phyloP scores from a whole-genome alignment of 331 rosid genomes.

The Malus hybrid region DNA sequence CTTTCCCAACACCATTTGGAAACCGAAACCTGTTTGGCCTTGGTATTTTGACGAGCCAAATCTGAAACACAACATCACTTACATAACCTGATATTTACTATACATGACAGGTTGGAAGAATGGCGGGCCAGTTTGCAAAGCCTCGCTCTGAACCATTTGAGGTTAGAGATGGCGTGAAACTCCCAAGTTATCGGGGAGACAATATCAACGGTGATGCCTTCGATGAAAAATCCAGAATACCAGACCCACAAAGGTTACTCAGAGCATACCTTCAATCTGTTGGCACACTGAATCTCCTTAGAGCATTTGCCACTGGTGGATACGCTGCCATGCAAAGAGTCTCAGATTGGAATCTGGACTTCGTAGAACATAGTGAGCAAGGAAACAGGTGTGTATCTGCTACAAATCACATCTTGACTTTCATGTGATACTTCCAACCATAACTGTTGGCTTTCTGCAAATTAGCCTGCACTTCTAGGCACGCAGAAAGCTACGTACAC shows the following conservation, averaged over 20 bases:
- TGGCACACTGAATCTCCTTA: constrained; percentile 17
- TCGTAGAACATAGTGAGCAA: constrained; percentile 32
- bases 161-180: constrained; percentile 32
- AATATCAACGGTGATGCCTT: constrained; percentile 36
- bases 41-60: no score
- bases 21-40: no score
- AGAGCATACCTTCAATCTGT: constrained; percentile 48
- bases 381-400: constrained; percentile 24
- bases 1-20: no score
- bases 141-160: constrained; percentile 39
- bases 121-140: constrained; percentile 51
- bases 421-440: background rate
- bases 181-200: constrained; percentile 43
- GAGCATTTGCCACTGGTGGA: constrained; percentile 51
- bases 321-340: constrained; percentile 48
- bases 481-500: background rate
- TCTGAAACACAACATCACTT: background rate
- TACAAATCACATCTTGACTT: background rate
- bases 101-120: constrained; percentile 37
- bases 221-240: constrained; percentile 36
- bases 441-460: background rate
- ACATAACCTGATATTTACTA: background rate
- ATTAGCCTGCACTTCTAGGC: background rate
- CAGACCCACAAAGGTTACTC: constrained; percentile 38
- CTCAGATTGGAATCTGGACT: constrained; percentile 46